These are phyloP conservation scores for Boletus sp. DNA, from an alignment of 768 basidiomycete genomes.

Conservation along the genomic window DNA sequence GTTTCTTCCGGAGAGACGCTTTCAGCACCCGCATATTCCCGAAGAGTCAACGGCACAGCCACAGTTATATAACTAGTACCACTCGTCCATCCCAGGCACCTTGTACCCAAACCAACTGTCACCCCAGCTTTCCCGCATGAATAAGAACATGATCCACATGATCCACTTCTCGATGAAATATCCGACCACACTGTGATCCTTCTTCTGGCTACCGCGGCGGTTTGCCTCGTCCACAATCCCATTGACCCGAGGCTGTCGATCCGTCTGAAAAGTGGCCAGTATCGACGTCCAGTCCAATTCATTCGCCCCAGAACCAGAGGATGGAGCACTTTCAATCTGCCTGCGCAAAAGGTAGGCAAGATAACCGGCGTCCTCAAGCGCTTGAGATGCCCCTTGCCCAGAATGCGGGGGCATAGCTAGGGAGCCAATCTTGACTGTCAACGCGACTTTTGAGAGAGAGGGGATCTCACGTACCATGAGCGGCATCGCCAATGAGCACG, in stretches of 20 bases:
- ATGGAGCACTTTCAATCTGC: conserved; percentile 3
- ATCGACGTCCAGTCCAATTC: conserved; percentile 13
- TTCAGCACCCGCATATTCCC: conserved; percentile 33
- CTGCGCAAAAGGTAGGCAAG: conserved; percentile 28
- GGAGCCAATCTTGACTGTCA: not conserved
- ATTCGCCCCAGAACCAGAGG: not conserved
- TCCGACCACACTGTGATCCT: conserved; percentile 15
- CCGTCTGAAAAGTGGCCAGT: conserved; percentile 24
- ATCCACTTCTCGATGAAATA: conserved; percentile 26
- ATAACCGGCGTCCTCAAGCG: conserved; percentile 30
- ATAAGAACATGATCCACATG: conserved; percentile 22
- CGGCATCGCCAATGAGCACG: conserved; percentile 33
- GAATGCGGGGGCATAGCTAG: conserved; percentile 34
- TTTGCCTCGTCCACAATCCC: conserved; percentile 29
- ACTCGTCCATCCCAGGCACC: conserved; percentile 29
- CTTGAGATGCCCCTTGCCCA: conserved; percentile 33
- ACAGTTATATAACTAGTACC: conserved; percentile 25
- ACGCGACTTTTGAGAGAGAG: not conserved
- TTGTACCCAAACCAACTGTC: conserved; percentile 31
- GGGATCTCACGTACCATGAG: conserved; percentile 24
- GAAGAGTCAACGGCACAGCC: conserved; percentile 40
- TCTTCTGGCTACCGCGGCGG: conserved; percentile 25
- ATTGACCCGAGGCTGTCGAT: conserved; percentile 24
- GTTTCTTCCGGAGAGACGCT: too few species aligned
- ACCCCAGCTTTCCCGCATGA: conserved; percentile 28